phyloP scores from a whole-genome alignment of 305 asterid species.

The Fraxinus latifolia region DNA sequence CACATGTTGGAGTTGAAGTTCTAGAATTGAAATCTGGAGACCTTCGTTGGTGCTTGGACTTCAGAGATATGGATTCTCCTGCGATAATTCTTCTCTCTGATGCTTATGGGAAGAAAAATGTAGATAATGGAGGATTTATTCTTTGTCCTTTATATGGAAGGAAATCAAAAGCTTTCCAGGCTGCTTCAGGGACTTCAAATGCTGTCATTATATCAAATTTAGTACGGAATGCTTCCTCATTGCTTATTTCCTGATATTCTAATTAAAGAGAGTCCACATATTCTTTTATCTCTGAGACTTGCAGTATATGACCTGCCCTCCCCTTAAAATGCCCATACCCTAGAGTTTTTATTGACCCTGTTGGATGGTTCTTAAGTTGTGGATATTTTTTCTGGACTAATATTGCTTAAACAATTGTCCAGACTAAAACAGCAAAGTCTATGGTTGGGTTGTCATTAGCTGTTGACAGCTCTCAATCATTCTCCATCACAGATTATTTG shows the following conservation, averaged over 20 bases:
- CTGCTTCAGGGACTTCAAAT: slow-evolving; percentile 87
- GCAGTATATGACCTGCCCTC: background rate
- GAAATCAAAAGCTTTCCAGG: slow-evolving; percentile 97
- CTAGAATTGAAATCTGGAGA: slow-evolving; percentile 85
- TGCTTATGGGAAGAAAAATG: slow-evolving; percentile 75
- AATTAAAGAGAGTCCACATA: background rate
- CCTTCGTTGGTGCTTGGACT: slow-evolving; percentile 96
- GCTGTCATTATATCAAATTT: slow-evolving; percentile 62
- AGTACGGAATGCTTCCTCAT: slow-evolving; percentile 41
- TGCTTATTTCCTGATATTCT: slow-evolving; percentile 13
- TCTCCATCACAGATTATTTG: slow-evolving; percentile 66
- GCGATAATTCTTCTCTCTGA: slow-evolving; percentile 75
- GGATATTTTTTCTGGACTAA: slow-evolving; percentile 19
- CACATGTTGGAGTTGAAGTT: slow-evolving; percentile 84
- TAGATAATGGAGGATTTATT: slow-evolving; percentile 79
- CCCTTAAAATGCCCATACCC: slow-evolving; percentile 1
- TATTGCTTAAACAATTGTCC: slow-evolving; percentile 33
- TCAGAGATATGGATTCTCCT: slow-evolving; percentile 97
- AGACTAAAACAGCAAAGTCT: slow-evolving; percentile 87
- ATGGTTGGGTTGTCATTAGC: slow-evolving; percentile 81
- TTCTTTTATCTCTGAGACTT: slow-evolving; percentile 10
- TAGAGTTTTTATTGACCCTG: slow-evolving; percentile 12
- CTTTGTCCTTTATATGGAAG: slow-evolving; percentile 91
- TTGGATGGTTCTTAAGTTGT: slow-evolving; percentile 13
- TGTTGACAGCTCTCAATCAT: slow-evolving; percentile 74